Evolutionary conservation across 169 alveolate genomes (phyloP).

Genomic region (Theileria equi): DNA sequence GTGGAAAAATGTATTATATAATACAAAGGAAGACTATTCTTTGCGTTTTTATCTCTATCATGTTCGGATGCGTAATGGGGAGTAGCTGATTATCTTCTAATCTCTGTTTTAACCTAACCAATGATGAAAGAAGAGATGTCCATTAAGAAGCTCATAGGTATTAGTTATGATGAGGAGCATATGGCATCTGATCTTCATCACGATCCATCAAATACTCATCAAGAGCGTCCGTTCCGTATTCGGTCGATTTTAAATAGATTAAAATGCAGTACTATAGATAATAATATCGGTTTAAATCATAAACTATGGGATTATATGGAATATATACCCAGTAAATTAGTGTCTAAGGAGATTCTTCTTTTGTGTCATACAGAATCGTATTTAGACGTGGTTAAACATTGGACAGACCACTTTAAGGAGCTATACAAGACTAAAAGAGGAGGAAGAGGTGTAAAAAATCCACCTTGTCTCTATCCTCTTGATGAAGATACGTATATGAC

Average conservation of each 20-base stretch:
- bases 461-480: constrained; percentile 9
- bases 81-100: not conserved
- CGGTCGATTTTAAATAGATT: constrained; percentile 23
- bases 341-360: not conserved
- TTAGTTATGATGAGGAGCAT: constrained; percentile 28
- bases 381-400: constrained; percentile 1
- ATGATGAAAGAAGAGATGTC: not conserved
- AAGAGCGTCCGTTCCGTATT: constrained; percentile 25
- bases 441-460: not conserved
- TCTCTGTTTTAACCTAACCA: not conserved
- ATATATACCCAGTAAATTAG: not conserved
- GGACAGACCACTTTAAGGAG: constrained; percentile 4
- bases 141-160: constrained; percentile 11
- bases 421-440: not conserved
- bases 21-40: no score
- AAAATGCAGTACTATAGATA: not conserved
- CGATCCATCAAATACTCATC: constrained; percentile 18
- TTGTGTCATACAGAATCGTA: constrained; percentile 41
- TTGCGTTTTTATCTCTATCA: no score
- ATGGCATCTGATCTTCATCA: constrained; percentile 30
- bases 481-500: constrained; percentile 65
- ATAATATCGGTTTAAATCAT: not conserved
- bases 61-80: no score
- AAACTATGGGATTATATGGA: constrained; percentile 5
- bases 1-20: not conserved